These are phyloP conservation scores for Vitis hybrid DNA, from an alignment of 177 flowering plant genomes.

Conservation along the genomic window DNA sequence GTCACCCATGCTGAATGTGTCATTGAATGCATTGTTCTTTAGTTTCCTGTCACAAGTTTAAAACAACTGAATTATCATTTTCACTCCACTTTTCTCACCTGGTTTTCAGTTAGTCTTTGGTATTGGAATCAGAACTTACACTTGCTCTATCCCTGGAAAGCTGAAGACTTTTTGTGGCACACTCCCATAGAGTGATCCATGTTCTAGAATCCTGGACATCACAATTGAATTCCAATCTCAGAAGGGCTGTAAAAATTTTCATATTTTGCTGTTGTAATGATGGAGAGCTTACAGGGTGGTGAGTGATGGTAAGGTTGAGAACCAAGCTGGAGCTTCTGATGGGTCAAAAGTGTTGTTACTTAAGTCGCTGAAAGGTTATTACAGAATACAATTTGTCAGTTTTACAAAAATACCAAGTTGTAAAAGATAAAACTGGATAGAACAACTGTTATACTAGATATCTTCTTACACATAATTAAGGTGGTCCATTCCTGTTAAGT, in stretches of 20 bases:
- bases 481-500: constrained; percentile 46
- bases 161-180: constrained; percentile 61
- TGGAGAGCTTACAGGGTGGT: constrained; percentile 67
- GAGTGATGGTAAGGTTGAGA: constrained; percentile 63
- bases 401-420: not conserved
- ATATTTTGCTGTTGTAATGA: not conserved
- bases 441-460: not conserved
- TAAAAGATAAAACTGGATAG: not conserved
- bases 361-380: constrained; percentile 47
- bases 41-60: constrained; percentile 52
- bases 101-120: too few species aligned
- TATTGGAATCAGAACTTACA: constrained; percentile 46
- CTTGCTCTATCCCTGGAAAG: constrained; percentile 62
- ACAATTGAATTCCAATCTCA: not conserved
- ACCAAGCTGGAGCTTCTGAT: constrained; percentile 78
- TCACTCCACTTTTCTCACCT: not conserved
- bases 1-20: constrained; percentile 50
- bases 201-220: constrained; percentile 57
- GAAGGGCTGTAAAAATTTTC: not conserved
- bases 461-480: constrained; percentile 48
- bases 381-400: constrained; percentile 1
- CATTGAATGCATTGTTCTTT: constrained; percentile 64
- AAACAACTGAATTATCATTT: constrained; percentile 1
- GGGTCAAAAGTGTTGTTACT: constrained; percentile 71
- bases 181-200: constrained; percentile 63